These are phyloP conservation scores for Fusarium sp. DNA, from an alignment of 2,329 filamentous ascomycete genomes.

Conservation along the genomic window DNA sequence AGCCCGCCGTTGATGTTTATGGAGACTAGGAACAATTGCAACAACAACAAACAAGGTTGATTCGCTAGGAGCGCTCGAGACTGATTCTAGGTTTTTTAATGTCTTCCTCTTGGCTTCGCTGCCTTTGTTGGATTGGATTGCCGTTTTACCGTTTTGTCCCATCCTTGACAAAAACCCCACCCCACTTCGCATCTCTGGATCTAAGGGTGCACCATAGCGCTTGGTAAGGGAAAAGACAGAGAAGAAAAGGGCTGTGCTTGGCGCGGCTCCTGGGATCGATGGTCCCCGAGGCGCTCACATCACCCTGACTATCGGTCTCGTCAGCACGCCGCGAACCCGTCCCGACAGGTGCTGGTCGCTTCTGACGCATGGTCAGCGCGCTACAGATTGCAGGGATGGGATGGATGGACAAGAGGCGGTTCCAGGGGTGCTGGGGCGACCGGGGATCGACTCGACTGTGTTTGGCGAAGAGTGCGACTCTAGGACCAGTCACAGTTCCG, in stretches of 20 bases:
- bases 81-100: slow-evolving; percentile 9
- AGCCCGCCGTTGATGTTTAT: slow-evolving; percentile 23
- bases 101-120: not conserved
- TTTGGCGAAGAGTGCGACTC: slow-evolving; percentile 6
- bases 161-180: slow-evolving; percentile 5
- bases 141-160: slow-evolving; percentile 7
- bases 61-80: slow-evolving; percentile 10
- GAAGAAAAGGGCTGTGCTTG: slow-evolving; percentile 27
- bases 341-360: slow-evolving; percentile 17
- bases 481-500: not conserved
- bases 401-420: not conserved
- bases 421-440: slow-evolving; percentile 6
- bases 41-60: slow-evolving; percentile 10
- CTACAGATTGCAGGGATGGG: slow-evolving; percentile 23
- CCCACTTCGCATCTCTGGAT: slow-evolving; percentile 39
- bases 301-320: slow-evolving; percentile 32
- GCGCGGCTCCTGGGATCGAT: slow-evolving; percentile 27
- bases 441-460: slow-evolving; percentile 2
- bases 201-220: slow-evolving; percentile 30
- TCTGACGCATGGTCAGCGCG: slow-evolving; percentile 37
- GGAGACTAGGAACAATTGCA: slow-evolving; percentile 1
- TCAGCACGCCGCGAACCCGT: slow-evolving; percentile 31
- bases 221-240: slow-evolving; percentile 2
- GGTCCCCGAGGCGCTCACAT: slow-evolving; percentile 31
- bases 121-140: slow-evolving; percentile 8